These are phyloP conservation scores for Tilletia caries DNA, from an alignment of 1,284 basidiomycete genomes.

Conservation along the genomic window DNA sequence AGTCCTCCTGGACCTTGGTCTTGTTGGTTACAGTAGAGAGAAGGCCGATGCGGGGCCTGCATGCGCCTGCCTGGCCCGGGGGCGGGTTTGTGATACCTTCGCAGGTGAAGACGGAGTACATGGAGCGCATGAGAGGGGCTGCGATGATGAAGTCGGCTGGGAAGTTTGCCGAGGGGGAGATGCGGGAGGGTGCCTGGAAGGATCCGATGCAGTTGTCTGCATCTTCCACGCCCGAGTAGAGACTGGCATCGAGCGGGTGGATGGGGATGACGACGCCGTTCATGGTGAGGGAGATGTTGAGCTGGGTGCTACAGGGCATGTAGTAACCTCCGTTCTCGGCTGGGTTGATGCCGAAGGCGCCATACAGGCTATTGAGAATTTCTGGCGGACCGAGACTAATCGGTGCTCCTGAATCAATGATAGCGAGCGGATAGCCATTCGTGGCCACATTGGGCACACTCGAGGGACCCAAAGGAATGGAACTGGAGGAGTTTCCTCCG, in stretches of 20 bases:
- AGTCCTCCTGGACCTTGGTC: constrained; percentile 32
- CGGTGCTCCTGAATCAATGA: constrained; percentile 37
- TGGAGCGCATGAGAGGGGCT: constrained; percentile 41
- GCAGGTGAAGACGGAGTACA: constrained; percentile 43
- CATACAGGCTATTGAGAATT: constrained; percentile 42
- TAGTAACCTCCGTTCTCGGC: constrained; percentile 41
- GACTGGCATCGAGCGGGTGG: constrained; percentile 42
- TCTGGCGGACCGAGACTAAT: constrained; percentile 34
- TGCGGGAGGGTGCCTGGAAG: constrained; percentile 37
- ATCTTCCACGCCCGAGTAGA: constrained; percentile 24
- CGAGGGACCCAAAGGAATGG: constrained; percentile 23
- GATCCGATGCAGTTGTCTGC: constrained; percentile 36
- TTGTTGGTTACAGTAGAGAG: constrained; percentile 32
- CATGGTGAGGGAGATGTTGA: constrained; percentile 38
- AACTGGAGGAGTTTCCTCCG: constrained; percentile 23
- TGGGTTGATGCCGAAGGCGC: constrained; percentile 42
- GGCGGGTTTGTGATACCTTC: constrained; percentile 25
- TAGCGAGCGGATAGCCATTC: constrained; percentile 27
- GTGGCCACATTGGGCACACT: background rate
- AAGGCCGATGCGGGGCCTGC: constrained; percentile 33
- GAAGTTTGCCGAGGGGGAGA: constrained; percentile 25
- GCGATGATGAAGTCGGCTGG: constrained; percentile 44
- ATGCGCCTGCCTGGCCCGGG: constrained; percentile 26
- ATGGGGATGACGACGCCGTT: constrained; percentile 31
- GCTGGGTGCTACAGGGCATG: constrained; percentile 36